Conservation (phyloP, 2,329 filamentous ascomycete species). For the Microcyclosporella mali region DNA sequence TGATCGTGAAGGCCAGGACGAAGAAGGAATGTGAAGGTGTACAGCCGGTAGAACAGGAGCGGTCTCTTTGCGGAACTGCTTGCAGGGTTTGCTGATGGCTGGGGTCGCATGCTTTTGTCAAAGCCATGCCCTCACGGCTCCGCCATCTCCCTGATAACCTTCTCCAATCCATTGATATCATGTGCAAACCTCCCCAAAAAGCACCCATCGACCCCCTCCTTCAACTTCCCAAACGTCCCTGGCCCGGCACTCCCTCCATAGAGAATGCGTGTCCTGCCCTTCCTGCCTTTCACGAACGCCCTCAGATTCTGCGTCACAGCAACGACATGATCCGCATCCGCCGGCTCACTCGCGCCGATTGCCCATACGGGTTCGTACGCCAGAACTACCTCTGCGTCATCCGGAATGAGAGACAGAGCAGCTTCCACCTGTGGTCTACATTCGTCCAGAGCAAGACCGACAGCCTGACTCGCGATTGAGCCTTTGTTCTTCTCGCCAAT, state of each 20-base stretch:
- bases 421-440: slow-evolving; percentile 60
- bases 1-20: too few relatives aligned
- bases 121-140: not conserved
- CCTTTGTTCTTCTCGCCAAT: slow-evolving; percentile 61
- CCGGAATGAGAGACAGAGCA: slow-evolving; percentile 56
- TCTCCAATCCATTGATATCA: slow-evolving; percentile 63
- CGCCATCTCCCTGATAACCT: slow-evolving; percentile 65
- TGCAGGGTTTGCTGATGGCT: too few relatives aligned
- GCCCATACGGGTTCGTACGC: slow-evolving; percentile 90
- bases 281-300: slow-evolving; percentile 46
- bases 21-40: too few relatives aligned
- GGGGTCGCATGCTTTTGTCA: too few relatives aligned
- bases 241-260: slow-evolving; percentile 82
- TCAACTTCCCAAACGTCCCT: slow-evolving; percentile 63
- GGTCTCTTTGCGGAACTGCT: too few relatives aligned
- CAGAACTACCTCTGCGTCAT: slow-evolving; percentile 63
- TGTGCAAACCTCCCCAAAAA: slow-evolving; percentile 79
- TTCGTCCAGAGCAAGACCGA: slow-evolving; percentile 58
- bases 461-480: slow-evolving; percentile 41
- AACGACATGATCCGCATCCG: slow-evolving; percentile 65
- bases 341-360: slow-evolving; percentile 69
- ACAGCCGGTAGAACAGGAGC: too few relatives aligned
- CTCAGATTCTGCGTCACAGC: slow-evolving; percentile 62
- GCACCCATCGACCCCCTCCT: slow-evolving; percentile 67
- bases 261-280: slow-evolving; percentile 60